Percentiles rank a stretch among this genome's conserved stretches.
Conservation (phyloP, 805 yeast species). For the Metschnikowia bowlesiae region DNA sequence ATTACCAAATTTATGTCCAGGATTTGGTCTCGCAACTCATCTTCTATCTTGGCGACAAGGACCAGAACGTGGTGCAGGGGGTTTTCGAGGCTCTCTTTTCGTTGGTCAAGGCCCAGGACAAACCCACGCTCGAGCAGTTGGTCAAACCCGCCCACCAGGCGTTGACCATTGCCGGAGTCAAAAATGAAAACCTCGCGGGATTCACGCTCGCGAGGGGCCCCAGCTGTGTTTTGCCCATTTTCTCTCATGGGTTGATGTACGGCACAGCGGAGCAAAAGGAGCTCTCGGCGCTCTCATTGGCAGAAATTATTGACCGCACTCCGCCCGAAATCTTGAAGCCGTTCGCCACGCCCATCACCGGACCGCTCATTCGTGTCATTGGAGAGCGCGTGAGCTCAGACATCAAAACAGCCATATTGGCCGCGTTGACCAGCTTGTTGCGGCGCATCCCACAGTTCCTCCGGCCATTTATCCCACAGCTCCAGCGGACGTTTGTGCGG, state of each 20-base stretch:
- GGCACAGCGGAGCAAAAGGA: conserved; percentile 84
- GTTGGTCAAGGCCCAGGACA: conserved; percentile 66
- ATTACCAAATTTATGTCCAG: conserved; percentile 65
- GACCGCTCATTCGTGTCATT: conserved; percentile 95
- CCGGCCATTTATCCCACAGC: conserved; percentile 94
- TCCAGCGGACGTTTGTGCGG: conserved; percentile 94
- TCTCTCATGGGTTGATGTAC: conserved; percentile 92
- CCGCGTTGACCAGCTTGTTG: conserved; percentile 75
- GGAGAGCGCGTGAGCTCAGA: conserved; percentile 93
- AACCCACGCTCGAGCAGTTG: conserved; percentile 70
- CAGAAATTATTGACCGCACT: conserved; percentile 79
- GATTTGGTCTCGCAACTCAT: conserved; percentile 75
- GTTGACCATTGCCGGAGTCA: conserved; percentile 57
- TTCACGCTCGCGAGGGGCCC: conserved; percentile 80
- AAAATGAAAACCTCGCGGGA: conserved; percentile 66
- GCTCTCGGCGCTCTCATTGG: conserved; percentile 81
- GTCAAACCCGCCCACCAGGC: conserved; percentile 80
- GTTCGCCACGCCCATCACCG: conserved; percentile 88
- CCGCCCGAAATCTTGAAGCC: conserved; percentile 80
- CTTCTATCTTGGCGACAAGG: conserved; percentile 65
- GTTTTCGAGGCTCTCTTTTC: conserved; percentile 63
- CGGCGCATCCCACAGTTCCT: conserved; percentile 82
- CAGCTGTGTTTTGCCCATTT: conserved; percentile 80
- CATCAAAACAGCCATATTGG: conserved; percentile 89
- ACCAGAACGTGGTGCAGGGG: conserved; percentile 56